Evolutionary conservation across 768 basidiomycete genomes (phyloP).

Genomic region (Infundibulicybe gibba): DNA sequence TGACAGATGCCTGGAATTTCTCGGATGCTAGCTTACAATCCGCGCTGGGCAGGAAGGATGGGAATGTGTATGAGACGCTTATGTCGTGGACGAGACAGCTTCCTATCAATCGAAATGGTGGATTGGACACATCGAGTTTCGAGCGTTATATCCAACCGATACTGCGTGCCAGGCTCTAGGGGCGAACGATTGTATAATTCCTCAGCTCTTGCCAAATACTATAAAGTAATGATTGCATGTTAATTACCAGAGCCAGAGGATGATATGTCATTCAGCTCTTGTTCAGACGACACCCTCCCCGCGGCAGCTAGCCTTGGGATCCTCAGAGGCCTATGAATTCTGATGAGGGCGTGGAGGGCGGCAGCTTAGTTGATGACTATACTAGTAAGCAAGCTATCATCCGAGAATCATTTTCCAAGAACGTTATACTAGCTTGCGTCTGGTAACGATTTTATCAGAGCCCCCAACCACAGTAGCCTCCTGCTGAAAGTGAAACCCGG

Average conservation of each 20-base stretch:
- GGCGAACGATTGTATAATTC: too few relatives aligned
- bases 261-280: conserved; percentile 45
- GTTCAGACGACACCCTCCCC: conserved; percentile 63
- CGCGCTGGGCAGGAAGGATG: too few relatives aligned
- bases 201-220: too few relatives aligned
- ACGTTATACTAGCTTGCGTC: background rate
- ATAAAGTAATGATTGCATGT: too few relatives aligned
- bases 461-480: conserved; percentile 7
- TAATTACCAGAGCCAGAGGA: conserved; percentile 4
- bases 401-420: too few relatives aligned
- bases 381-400: too few relatives aligned
- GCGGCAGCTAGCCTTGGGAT: conserved; percentile 54
- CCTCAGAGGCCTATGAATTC: conserved; percentile 42
- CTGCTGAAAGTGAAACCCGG: background rate
- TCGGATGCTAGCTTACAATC: conserved; percentile 17
- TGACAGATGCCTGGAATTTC: conserved; percentile 22
- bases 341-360: conserved; percentile 16
- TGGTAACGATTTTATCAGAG: conserved; percentile 6
- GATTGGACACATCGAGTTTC: conserved; percentile 14
- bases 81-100: conserved; percentile 20
- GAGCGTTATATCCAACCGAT: conserved; percentile 12
- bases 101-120: conserved; percentile 13
- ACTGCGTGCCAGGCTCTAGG: conserved; percentile 4
- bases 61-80: conserved; percentile 18
- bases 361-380: background rate